Percentiles rank a stretch among this genome's conserved stretches.
Conservation (phyloP, 441 rosid genomes). For the Arabidopsis lyrata region DNA sequence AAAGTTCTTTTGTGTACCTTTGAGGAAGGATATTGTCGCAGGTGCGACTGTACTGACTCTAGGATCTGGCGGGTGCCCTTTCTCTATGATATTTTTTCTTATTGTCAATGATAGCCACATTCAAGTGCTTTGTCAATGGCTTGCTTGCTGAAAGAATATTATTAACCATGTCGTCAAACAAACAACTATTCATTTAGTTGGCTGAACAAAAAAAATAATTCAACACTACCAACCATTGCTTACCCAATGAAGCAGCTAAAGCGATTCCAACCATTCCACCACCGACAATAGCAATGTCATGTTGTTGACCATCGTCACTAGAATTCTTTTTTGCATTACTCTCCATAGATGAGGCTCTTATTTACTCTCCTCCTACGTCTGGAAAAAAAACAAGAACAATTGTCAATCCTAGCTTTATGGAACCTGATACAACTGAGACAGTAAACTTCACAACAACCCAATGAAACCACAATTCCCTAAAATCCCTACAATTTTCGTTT, state of each 20-base stretch:
- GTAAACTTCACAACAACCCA: too few relatives aligned
- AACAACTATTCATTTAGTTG: neutral
- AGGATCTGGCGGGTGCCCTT: conserved; percentile 82
- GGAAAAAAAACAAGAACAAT: too few relatives aligned
- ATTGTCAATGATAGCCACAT: conserved; percentile 82
- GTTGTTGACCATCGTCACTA: conserved; percentile 48
- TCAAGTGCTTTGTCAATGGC: conserved; percentile 91
- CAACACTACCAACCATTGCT: conserved; percentile 1
- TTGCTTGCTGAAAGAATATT: conserved; percentile 67
- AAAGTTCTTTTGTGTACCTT: conserved; percentile 54
- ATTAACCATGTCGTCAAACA: neutral
- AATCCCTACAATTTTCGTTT: too few relatives aligned
- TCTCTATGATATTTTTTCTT: conserved; percentile 55
- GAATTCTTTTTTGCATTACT: conserved; percentile 42
- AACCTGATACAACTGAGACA: too few relatives aligned
- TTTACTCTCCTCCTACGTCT: too few relatives aligned
- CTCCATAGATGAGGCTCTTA: too few relatives aligned
- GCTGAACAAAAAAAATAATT: neutral
- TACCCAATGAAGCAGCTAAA: conserved; percentile 94
- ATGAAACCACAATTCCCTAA: too few relatives aligned
- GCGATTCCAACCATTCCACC: conserved; percentile 99
- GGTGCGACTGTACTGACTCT: conserved; percentile 98
- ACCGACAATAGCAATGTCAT: conserved; percentile 92
- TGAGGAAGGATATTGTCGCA: conserved; percentile 75
- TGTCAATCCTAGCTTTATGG: too few relatives aligned